Conservation (phyloP, 306 rosid genomes). For the Trifolium pratense region DNA sequence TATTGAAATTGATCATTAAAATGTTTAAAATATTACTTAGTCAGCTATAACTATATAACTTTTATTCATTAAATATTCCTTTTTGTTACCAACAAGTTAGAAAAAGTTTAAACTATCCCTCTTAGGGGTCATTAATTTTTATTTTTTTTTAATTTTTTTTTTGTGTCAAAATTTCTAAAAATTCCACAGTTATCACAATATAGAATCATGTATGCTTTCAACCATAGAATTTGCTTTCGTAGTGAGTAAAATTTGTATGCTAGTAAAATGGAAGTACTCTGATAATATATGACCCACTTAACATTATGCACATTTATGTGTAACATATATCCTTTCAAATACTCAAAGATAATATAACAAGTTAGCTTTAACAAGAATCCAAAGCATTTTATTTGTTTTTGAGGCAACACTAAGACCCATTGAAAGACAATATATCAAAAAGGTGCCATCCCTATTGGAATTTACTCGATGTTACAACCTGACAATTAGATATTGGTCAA, state of each 20-base stretch:
- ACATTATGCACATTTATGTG: constrained; percentile 15
- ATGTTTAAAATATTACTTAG: no score
- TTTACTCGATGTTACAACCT: constrained; percentile 39
- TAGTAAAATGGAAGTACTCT: constrained; percentile 49
- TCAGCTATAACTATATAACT: background rate
- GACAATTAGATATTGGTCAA: constrained; percentile 58
- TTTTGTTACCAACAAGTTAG: constrained; percentile 6
- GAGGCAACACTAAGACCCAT: constrained; percentile 52
- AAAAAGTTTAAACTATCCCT: constrained; percentile 8
- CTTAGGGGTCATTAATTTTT: constrained; percentile 5
- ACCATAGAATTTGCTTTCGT: constrained; percentile 27
- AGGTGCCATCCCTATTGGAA: constrained; percentile 37
- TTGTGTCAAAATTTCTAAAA: background rate
- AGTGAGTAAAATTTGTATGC: constrained; percentile 45
- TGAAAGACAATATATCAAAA: constrained; percentile 43
- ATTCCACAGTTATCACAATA: constrained; percentile 30
- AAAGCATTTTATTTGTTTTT: constrained; percentile 56
- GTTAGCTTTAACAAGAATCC: constrained; percentile 62
- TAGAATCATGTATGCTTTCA: constrained; percentile 5
- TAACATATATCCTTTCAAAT: constrained; percentile 33
- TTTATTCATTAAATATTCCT: constrained; percentile 14
- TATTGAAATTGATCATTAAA: background rate
- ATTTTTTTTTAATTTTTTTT: constrained; percentile 2
- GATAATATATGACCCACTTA: constrained; percentile 52
- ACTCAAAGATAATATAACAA: constrained; percentile 26